A percentile compares a stretch with the other conserved stretches of the same genome.
Evolutionary conservation across 2,329 filamentous ascomycete genomes (phyloP).

Genomic region (Samsoniella hepiali): DNA sequence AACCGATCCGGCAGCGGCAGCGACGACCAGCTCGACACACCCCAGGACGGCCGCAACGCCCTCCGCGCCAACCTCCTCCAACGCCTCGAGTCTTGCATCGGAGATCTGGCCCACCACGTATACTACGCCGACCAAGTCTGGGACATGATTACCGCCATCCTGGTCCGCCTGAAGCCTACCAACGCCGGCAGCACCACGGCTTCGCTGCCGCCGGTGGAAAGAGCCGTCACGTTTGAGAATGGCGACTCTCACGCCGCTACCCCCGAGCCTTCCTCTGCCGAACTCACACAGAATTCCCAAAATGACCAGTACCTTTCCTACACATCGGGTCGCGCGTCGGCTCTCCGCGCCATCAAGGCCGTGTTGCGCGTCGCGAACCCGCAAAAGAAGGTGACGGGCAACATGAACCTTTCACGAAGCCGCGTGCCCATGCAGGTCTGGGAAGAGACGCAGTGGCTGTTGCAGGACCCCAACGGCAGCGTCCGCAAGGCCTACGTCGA

Average conservation of each 20-base stretch:
- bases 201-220: slow-evolving; percentile 44
- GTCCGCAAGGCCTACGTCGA: slow-evolving; percentile 85
- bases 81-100: slow-evolving; percentile 77
- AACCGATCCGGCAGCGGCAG: slow-evolving; percentile 31
- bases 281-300: slow-evolving; percentile 39
- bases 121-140: slow-evolving; percentile 96
- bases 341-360: slow-evolving; percentile 75
- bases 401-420: slow-evolving; percentile 65
- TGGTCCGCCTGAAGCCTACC: slow-evolving; percentile 71
- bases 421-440: slow-evolving; percentile 78
- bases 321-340: slow-evolving; percentile 56
- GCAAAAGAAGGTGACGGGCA: slow-evolving; percentile 55
- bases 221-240: slow-evolving; percentile 41
- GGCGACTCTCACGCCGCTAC: slow-evolving; percentile 30
- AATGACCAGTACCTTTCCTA: slow-evolving; percentile 53
- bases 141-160: slow-evolving; percentile 84
- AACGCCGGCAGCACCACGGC: slow-evolving; percentile 41
- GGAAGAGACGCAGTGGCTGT: slow-evolving; percentile 94
- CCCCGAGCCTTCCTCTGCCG: slow-evolving; percentile 35
- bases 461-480: slow-evolving; percentile 72
- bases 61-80: slow-evolving; percentile 64
- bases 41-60: slow-evolving; percentile 31
- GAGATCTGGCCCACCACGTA: slow-evolving; percentile 87
- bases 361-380: slow-evolving; percentile 80
- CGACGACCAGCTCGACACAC: slow-evolving; percentile 34